Evolutionary conservation across 208 protist species (phyloP), one percentile per base, ranked within the genome.

Genomic region (Leishmania tropica): DNA sequence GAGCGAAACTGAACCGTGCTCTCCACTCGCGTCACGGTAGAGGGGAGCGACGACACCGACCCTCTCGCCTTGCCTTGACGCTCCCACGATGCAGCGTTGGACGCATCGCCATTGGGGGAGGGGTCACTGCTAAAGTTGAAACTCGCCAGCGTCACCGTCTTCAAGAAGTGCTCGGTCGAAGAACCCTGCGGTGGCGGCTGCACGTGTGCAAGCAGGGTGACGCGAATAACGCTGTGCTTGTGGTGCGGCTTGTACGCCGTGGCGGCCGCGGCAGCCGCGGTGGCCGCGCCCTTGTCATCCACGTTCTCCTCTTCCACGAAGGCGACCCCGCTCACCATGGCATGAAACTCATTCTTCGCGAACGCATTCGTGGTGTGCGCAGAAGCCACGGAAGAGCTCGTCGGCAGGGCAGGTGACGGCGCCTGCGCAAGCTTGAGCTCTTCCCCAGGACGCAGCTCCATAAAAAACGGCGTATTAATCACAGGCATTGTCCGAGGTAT

Each of bases 401-500:
- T 51, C 13, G 76, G 37, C 5, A 37, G 24, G 54, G 45, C 45
- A 42, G 48, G n/a, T 51, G 28, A 58, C 35, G 31, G 67, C 70
- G 37, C 74, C 13, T 68, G 75, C 1, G 85, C 58, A 28, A 93
- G 68, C 65, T 79, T 77, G 35, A 94, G 76, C 64, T 90, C 83
- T 83, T 91, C 88, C 5, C 79, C 83, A 47, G 84, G 80, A 40
- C 64, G 84, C 45, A 94, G 81, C 75, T 89, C 85, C 71, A 88
- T 88, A 10, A 89, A 48, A 68, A 92, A 94, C 0, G 90, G 90
- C 0, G 87, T 92, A 31, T 85, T 85, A 45, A 94, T 83, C 0
- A 71, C 73, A 10, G 90, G 88, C 90, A 94, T 76, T 76, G 11
- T 58, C n/a, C n/a, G 7, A 58, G 13, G 47, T 58, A 10, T 47